Evolutionary conservation across 257 asterid species (phyloP).

Genomic region (Solanum lycopersicoides): DNA sequence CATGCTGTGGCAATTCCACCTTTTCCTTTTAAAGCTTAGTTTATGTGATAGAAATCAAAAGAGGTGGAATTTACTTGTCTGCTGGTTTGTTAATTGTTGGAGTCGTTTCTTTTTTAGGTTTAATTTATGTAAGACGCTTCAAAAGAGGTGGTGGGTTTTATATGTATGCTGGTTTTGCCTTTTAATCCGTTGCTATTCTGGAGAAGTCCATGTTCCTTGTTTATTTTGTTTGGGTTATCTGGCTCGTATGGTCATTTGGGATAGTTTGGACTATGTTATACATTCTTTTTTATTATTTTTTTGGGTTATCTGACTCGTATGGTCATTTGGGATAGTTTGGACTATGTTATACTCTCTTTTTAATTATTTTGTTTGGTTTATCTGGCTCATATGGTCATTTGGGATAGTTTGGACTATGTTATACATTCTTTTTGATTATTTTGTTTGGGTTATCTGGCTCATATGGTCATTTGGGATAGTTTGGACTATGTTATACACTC

Average conservation of each 20-base stretch:
- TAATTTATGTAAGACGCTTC: not conserved
- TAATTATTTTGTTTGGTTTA: not conserved
- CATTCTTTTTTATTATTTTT: not conserved
- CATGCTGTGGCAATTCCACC: not conserved
- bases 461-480: not conserved
- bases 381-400: not conserved
- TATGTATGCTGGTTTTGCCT: not conserved
- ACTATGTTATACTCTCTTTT: not conserved
- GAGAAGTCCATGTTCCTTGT: not conserved
- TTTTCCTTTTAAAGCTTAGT: not conserved
- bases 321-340: not conserved
- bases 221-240: not conserved
- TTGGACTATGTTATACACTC: not conserved
- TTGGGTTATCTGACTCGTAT: not conserved
- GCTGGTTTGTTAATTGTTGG: not conserved
- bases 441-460: not conserved
- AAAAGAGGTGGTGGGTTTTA: not conserved
- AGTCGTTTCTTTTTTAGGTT: not conserved
- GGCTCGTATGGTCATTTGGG: not conserved
- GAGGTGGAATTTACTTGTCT: not conserved
- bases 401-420: not conserved
- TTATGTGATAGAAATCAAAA: not conserved
- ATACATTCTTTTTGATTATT: not conserved
- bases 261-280: not conserved
- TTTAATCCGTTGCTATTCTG: not conserved